A percentile compares a stretch with the other conserved stretches of the same genome.
phyloP scores from a whole-genome alignment of 805 yeast genomes.

The Brettanomyces naardenensis region DNA sequence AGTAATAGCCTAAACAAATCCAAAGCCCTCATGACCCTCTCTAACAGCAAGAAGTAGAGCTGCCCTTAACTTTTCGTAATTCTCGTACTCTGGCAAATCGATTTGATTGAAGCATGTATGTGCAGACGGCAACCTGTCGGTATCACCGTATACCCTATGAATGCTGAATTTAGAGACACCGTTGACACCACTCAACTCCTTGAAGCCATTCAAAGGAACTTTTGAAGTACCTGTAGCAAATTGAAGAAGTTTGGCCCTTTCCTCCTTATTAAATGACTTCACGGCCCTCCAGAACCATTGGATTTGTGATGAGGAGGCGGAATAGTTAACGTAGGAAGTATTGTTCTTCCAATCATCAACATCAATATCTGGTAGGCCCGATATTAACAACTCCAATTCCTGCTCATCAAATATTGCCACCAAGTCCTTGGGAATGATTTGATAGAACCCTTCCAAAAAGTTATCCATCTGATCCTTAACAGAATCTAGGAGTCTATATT shows the following conservation, averaged over 20 bases:
- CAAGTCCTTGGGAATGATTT: constrained; percentile 76
- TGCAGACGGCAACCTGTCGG: constrained; percentile 85
- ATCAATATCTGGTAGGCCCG: constrained; percentile 94
- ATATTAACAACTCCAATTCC: constrained; percentile 83
- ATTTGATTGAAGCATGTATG: constrained; percentile 97
- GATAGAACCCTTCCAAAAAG: constrained; percentile 82
- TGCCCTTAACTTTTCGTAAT: constrained; percentile 78
- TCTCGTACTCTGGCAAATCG: constrained; percentile 87
- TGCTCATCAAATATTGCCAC: constrained; percentile 90
- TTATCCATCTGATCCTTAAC: constrained; percentile 83
- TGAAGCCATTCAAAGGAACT: constrained; percentile 92
- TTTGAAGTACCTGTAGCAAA: constrained; percentile 97
- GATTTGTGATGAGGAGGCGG: constrained; percentile 75
- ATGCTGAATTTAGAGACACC: constrained; percentile 83
- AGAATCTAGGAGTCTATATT: constrained; percentile 74
- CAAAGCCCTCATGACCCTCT: constrained; percentile 96
- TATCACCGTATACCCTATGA: constrained; percentile 80
- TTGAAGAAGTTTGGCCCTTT: constrained; percentile 86
- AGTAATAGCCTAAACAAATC: constrained; percentile 49
- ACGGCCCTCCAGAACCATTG: constrained; percentile 99
- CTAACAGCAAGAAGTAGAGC: constrained; percentile 77
- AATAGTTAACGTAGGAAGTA: constrained; percentile 72
- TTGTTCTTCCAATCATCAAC: constrained; percentile 94
- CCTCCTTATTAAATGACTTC: constrained; percentile 86
- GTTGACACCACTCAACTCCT: constrained; percentile 78